Conservation (phyloP, 257 asterid genomes). For the Solanum ossicruentum region DNA sequence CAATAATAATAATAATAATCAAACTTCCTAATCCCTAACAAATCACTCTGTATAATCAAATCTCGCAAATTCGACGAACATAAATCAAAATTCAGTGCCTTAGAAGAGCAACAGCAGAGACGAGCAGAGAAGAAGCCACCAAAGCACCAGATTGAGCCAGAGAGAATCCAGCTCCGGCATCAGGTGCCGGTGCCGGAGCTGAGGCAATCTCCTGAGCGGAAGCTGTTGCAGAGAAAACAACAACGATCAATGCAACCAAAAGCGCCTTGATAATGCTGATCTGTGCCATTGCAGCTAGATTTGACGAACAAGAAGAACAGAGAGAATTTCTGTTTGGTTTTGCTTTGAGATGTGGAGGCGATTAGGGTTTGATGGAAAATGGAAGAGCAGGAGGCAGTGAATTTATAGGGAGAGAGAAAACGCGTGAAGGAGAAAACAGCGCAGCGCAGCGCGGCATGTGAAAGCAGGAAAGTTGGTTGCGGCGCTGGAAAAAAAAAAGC, state of each 20-base stretch:
- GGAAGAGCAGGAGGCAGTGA: rapidly evolving
- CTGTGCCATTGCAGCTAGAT: constrained; percentile 8
- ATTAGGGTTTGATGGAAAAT: background rate
- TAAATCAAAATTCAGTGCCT: constrained; percentile 4
- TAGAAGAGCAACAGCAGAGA: constrained; percentile 9
- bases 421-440: background rate
- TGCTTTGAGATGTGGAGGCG: background rate
- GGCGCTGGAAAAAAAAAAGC: background rate
- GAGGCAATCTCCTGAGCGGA: constrained; percentile 4
- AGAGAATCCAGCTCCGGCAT: constrained; percentile 16
- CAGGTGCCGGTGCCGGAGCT: constrained; percentile 15
- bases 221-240: background rate
- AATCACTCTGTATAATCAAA: background rate
- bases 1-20: background rate
- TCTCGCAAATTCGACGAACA: background rate
- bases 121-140: constrained; percentile 5
- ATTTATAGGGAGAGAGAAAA: background rate
- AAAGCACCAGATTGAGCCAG: constrained; percentile 11
- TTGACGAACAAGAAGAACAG: background rate
- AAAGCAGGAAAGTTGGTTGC: background rate
- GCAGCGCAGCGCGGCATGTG: background rate
- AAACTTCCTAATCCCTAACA: background rate
- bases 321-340: background rate
- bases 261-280: constrained; percentile 4
- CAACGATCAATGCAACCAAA: background rate